A percentile compares a stretch with the other conserved stretches of the same genome.
Evolutionary conservation across 176 grass and related monocot species (phyloP).

Genomic region (Neostapfia colusana): DNA sequence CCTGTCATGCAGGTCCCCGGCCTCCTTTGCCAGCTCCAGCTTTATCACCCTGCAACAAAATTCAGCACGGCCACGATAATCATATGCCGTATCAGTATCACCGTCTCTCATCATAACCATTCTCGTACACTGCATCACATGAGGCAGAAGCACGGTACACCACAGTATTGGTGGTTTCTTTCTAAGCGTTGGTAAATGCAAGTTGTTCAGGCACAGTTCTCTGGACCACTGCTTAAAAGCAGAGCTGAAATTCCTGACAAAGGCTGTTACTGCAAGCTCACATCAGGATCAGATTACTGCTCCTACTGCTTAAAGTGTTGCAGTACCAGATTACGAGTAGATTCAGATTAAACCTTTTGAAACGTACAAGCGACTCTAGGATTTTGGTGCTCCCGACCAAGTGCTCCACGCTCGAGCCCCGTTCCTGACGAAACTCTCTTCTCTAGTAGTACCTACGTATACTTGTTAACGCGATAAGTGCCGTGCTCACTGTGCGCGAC

Average conservation of each 20-base stretch:
- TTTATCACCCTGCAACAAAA: constrained; percentile 41
- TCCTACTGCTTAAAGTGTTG: not conserved
- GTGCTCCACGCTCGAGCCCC: not conserved
- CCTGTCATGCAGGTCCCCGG: constrained; percentile 51
- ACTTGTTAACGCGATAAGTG: constrained; percentile 8
- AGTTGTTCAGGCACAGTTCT: not conserved
- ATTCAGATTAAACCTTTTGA: constrained; percentile 11
- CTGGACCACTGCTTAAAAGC: constrained; percentile 21
- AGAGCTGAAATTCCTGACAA: constrained; percentile 37
- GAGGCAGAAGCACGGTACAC: not conserved
- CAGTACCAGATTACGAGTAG: not conserved
- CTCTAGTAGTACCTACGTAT: not conserved
- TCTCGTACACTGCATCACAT: constrained; percentile 10
- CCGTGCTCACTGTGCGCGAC: constrained; percentile 25
- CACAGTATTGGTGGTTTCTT: not conserved
- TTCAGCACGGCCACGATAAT: not conserved
- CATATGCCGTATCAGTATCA: constrained; percentile 8
- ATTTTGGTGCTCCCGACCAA: not conserved
- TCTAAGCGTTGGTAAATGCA: constrained; percentile 13
- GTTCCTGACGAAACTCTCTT: constrained; percentile 28
- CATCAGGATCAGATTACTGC: not conserved
- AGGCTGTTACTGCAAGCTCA: constrained; percentile 14
- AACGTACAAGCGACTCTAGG: not conserved
- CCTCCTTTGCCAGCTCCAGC: constrained; percentile 53
- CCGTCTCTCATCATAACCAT: not conserved